phyloP scores from a whole-genome alignment of 805 yeast species.

The Schwanniomyces pseudopolymorphus region DNA sequence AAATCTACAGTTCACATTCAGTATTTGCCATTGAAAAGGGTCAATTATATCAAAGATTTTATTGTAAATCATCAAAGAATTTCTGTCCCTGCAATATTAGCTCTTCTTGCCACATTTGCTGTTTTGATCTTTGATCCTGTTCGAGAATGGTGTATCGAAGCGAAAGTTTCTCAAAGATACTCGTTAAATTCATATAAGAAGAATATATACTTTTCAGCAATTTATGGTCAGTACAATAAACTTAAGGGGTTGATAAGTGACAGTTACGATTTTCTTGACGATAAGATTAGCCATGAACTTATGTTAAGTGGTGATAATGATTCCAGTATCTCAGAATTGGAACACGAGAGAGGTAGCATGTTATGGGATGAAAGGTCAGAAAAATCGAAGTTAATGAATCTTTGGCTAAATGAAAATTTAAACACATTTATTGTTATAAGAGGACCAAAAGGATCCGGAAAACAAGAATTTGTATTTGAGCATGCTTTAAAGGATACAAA shows the following conservation, averaged over 20 bases:
- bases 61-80: constrained; percentile 77
- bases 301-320: constrained; percentile 10
- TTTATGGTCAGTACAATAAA: constrained; percentile 27
- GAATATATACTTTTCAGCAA: constrained; percentile 24
- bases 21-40: constrained; percentile 58
- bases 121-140: constrained; percentile 92
- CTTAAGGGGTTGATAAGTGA: constrained; percentile 25
- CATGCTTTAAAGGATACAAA: constrained; percentile 54
- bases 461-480: constrained; percentile 71
- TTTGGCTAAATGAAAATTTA: constrained; percentile 87
- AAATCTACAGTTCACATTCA: constrained; percentile 68
- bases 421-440: constrained; percentile 84
- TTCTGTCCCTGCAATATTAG: constrained; percentile 76
- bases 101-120: constrained; percentile 76
- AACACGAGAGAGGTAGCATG: constrained; percentile 26
- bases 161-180: constrained; percentile 64
- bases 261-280: constrained; percentile 38
- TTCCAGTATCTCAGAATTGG: background rate
- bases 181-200: constrained; percentile 49
- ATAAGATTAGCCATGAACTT: constrained; percentile 13
- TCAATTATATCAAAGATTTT: constrained; percentile 54
- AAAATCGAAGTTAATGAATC: constrained; percentile 62
- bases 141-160: constrained; percentile 73
- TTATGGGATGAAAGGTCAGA: constrained; percentile 75
- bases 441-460: constrained; percentile 97